Conservation (phyloP, 768 basidiomycete species). For the Fistulinella prunicolor region DNA sequence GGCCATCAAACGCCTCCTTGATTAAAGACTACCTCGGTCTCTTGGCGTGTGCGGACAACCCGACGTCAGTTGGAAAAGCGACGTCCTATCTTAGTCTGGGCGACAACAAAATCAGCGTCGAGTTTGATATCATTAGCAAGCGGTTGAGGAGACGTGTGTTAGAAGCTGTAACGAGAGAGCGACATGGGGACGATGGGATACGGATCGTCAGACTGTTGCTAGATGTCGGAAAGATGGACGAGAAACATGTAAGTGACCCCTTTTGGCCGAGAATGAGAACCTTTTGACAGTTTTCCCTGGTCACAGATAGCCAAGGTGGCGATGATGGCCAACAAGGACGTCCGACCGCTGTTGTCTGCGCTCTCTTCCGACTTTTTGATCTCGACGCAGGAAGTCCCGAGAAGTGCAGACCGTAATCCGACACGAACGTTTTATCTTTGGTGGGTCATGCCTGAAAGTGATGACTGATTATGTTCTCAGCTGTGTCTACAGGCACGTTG, state of each 20-base stretch:
- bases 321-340: slow-evolving; percentile 89
- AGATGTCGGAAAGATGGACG: slow-evolving; percentile 88
- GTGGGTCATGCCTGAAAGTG: slow-evolving; percentile 38
- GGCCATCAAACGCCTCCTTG: slow-evolving; percentile 50
- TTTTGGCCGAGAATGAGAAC: not conserved
- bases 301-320: slow-evolving; percentile 87
- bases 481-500: slow-evolving; percentile 71
- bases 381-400: slow-evolving; percentile 90
- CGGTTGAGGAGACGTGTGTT: slow-evolving; percentile 68
- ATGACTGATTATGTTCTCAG: not conserved
- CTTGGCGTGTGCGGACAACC: slow-evolving; percentile 79
- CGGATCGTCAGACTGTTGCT: slow-evolving; percentile 76
- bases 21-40: slow-evolving; percentile 82
- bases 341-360: slow-evolving; percentile 73
- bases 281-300: not conserved
- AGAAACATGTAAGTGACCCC: slow-evolving; percentile 69
- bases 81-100: slow-evolving; percentile 69
- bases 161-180: slow-evolving; percentile 77
- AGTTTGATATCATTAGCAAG: slow-evolving; percentile 69
- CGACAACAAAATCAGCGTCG: slow-evolving; percentile 73
- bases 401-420: slow-evolving; percentile 86
- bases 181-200: slow-evolving; percentile 80
- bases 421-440: slow-evolving; percentile 90
- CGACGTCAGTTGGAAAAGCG: slow-evolving; percentile 65
- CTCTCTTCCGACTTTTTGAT: slow-evolving; percentile 81